Conservation (phyloP, 257 asterid genomes). For the Cynanchum wilfordii region DNA sequence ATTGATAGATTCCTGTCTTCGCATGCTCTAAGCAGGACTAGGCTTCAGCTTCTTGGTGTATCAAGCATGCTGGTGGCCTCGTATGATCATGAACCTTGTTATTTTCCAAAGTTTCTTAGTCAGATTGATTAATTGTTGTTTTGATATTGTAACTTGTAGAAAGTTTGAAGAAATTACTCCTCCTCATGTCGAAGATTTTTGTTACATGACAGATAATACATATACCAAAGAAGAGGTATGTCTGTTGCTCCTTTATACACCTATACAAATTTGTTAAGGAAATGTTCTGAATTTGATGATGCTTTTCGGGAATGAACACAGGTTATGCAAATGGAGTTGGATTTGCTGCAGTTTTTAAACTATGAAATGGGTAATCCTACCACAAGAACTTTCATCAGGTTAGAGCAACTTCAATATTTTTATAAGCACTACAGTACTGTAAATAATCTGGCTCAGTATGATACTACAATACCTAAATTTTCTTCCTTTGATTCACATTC, state of each 20-base stretch:
- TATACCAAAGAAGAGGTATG: conserved; percentile 75
- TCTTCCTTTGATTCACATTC: neutral
- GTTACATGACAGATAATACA: conserved; percentile 80
- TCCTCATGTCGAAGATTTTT: conserved; percentile 73
- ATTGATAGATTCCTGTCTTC: conserved; percentile 69
- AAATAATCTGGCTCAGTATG: neutral
- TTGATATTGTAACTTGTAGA: conserved; percentile 36
- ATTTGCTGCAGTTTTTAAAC: conserved; percentile 52
- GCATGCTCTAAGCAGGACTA: conserved; percentile 40
- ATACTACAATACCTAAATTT: neutral
- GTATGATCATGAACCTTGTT: conserved; percentile 38
- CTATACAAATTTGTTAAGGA: conserved; percentile 3
- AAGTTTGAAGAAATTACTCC: conserved; percentile 81
- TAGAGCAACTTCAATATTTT: neutral
- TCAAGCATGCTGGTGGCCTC: conserved; percentile 88
- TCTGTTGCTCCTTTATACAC: conserved; percentile 6
- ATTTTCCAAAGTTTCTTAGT: conserved; percentile 4
- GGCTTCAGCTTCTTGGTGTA: conserved; percentile 93
- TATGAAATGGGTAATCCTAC: conserved; percentile 72
- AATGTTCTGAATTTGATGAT: neutral
- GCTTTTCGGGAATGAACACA: conserved; percentile 18
- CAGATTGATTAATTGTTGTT: neutral
- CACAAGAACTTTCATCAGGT: conserved; percentile 76
- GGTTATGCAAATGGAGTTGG: conserved; percentile 67
- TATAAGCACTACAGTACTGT: neutral